A percentile compares a stretch with the other conserved stretches of the same genome.
These are phyloP conservation scores for Pezicula rhizophila DNA, from an alignment of 2,329 filamentous ascomycete genomes.

Conservation along the genomic window DNA sequence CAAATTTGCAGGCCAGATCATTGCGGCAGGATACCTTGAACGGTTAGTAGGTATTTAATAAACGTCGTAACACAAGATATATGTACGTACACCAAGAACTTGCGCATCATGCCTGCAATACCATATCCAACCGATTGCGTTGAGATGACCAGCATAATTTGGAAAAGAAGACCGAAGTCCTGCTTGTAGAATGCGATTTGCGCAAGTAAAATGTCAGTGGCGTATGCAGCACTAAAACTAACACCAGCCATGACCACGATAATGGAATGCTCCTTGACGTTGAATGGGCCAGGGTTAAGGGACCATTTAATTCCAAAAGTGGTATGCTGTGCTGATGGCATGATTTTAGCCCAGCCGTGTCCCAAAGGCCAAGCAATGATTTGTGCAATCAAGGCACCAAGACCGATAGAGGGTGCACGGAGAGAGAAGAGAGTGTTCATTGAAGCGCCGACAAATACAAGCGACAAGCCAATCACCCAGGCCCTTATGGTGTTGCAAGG, in stretches of 20 bases:
- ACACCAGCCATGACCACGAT: constrained; percentile 55
- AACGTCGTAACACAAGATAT: background rate
- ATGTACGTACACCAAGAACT: constrained; percentile 54
- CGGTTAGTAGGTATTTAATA: background rate
- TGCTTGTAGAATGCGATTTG: constrained; percentile 68
- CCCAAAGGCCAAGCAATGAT: constrained; percentile 39
- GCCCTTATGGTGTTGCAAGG: constrained; percentile 62
- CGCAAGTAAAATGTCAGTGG: constrained; percentile 67
- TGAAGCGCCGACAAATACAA: constrained; percentile 26
- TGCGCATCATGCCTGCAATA: constrained; percentile 51
- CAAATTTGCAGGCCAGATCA: constrained; percentile 60
- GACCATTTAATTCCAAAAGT: constrained; percentile 49
- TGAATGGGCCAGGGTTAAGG: constrained; percentile 64
- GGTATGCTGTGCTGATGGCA: constrained; percentile 22
- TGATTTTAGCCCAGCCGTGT: constrained; percentile 46
- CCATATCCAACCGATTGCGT: constrained; percentile 60
- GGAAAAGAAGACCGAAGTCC: constrained; percentile 56
- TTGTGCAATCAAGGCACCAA: constrained; percentile 32
- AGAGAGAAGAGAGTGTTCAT: constrained; percentile 26
- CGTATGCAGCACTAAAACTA: constrained; percentile 44
- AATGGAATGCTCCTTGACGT: constrained; percentile 63
- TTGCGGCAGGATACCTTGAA: constrained; percentile 44
- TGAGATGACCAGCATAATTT: constrained; percentile 53
- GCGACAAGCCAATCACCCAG: constrained; percentile 50
- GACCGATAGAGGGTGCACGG: constrained; percentile 28